Conservation (phyloP, 176 grass and related monocot genomes). For the Carex scoparia region DNA sequence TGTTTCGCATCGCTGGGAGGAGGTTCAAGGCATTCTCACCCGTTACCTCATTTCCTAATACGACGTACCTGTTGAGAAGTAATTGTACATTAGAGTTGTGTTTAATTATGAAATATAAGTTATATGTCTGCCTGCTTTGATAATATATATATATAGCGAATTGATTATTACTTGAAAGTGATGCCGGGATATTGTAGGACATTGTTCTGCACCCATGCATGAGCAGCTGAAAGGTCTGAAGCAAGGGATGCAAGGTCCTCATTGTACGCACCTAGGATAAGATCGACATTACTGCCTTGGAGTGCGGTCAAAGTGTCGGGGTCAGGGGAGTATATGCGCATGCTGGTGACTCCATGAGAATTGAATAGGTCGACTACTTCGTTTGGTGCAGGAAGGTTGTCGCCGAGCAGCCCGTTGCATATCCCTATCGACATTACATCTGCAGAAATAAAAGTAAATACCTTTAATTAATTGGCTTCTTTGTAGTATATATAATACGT, state of each 20-base stretch:
- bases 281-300: slow-evolving; percentile 31
- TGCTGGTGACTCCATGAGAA: slow-evolving; percentile 34
- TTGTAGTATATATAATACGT: background rate
- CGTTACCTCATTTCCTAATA: slow-evolving; percentile 62
- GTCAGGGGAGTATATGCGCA: slow-evolving; percentile 57
- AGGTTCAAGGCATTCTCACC: slow-evolving; percentile 40
- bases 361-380: slow-evolving; percentile 49
- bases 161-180: slow-evolving; percentile 27
- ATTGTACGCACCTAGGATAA: slow-evolving; percentile 42
- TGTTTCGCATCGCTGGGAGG: slow-evolving; percentile 58
- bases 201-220: slow-evolving; percentile 48
- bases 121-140: no score
- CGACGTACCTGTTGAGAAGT: slow-evolving; percentile 34
- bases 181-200: slow-evolving; percentile 31
- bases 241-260: slow-evolving; percentile 33
- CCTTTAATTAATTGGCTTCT: background rate
- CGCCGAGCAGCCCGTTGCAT: slow-evolving; percentile 53
- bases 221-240: slow-evolving; percentile 13
- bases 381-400: slow-evolving; percentile 41
- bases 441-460: background rate
- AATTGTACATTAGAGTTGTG: background rate
- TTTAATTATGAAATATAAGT: background rate
- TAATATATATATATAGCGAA: background rate
- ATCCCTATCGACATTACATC: slow-evolving; percentile 46
- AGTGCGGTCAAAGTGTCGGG: slow-evolving; percentile 28